phyloP scores from a whole-genome alignment of 129 eudicot genomes.

The Escallonia herrerae region DNA sequence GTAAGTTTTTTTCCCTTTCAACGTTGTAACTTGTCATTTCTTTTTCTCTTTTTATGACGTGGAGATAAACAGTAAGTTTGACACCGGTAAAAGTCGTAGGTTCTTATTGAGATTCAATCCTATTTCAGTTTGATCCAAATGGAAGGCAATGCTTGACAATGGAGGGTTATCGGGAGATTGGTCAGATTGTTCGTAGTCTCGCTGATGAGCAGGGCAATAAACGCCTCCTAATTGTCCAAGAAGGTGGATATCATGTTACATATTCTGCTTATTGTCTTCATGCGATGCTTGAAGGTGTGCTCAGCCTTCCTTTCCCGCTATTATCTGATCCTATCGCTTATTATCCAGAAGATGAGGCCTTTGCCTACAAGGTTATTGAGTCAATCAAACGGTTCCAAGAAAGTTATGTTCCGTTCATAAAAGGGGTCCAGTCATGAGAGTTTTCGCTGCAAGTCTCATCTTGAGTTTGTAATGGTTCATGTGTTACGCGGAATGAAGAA shows the following conservation, averaged over 20 bases:
- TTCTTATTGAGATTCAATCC: neutral
- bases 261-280: conserved; percentile 97
- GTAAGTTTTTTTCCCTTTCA: no score
- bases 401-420: conserved; percentile 40
- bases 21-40: no score
- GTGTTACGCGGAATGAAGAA: neutral
- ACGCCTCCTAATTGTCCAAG: conserved; percentile 76
- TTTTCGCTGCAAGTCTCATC: neutral
- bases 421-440: conserved; percentile 17
- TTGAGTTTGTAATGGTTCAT: neutral
- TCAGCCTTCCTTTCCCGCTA: conserved; percentile 51
- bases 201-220: conserved; percentile 60
- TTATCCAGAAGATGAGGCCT: conserved; percentile 84
- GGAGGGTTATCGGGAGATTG: conserved; percentile 81
- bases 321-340: conserved; percentile 73
- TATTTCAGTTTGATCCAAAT: conserved; percentile 87
- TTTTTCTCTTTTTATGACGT: neutral
- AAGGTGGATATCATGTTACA: conserved; percentile 97
- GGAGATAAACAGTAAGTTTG: neutral
- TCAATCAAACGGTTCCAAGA: conserved; percentile 43
- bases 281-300: conserved; percentile 94
- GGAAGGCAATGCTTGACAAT: conserved; percentile 96
- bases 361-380: conserved; percentile 32
- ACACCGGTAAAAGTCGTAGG: neutral
- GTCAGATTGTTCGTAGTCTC: conserved; percentile 42